A percentile compares a stretch with the other conserved stretches of the same genome.
phyloP scores from a whole-genome alignment of 495 filamentous ascomycete species.

The Aspergillus olivimuriae region DNA sequence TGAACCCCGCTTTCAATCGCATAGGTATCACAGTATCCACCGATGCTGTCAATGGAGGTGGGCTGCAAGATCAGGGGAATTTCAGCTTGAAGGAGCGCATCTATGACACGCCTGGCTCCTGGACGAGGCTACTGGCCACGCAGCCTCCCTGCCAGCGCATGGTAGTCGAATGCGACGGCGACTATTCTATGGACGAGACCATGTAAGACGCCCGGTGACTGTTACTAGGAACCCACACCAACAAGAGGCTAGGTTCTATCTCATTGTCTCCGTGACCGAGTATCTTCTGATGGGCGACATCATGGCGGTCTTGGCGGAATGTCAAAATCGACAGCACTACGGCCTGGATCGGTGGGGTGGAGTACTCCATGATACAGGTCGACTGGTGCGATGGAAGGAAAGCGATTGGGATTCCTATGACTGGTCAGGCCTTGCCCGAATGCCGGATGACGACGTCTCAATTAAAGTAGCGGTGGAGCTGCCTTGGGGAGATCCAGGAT shows the following conservation, averaged over 20 bases:
- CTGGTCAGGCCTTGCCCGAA: background rate
- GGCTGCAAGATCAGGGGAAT: constrained; percentile 1
- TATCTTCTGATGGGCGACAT: constrained; percentile 5
- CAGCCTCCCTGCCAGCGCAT: constrained; percentile 8
- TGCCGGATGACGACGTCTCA: constrained; percentile 1
- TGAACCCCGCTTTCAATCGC: constrained; percentile 8
- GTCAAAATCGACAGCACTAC: constrained; percentile 4
- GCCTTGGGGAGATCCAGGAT: background rate
- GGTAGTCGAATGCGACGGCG: background rate
- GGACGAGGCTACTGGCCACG: constrained; percentile 6
- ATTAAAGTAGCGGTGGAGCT: constrained; percentile 3
- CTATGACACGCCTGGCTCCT: constrained; percentile 5
- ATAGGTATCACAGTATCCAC: constrained; percentile 4
- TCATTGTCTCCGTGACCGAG: constrained; percentile 3
- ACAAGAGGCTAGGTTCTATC: constrained; percentile 2
- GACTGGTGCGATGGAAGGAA: background rate
- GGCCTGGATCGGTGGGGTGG: constrained; percentile 1
- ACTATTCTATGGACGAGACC: background rate
- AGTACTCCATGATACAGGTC: background rate
- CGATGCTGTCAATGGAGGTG: background rate
- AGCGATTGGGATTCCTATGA: background rate
- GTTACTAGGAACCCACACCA: background rate
- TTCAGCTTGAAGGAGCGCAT: constrained; percentile 4
- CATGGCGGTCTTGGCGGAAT: constrained; percentile 7
- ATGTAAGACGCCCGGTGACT: background rate